Conservation (phyloP, 116 monocot genomes). For the Papilionanthe hybrid region DNA sequence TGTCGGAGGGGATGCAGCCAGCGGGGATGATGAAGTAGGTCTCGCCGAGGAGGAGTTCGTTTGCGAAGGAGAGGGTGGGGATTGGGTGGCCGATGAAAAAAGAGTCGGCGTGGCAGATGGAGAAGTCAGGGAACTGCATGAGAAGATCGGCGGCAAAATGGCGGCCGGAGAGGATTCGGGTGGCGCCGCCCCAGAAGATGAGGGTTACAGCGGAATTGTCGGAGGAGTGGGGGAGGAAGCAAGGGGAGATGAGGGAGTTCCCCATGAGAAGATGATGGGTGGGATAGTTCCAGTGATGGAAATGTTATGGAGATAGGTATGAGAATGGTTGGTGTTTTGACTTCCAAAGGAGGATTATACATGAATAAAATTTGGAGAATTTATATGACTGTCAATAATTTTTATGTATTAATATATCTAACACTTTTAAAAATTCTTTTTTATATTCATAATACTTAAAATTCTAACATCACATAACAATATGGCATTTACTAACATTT, state of each 20-base stretch:
- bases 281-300: neutral
- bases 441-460: no score
- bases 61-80: conserved; percentile 43
- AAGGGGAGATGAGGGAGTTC: neutral
- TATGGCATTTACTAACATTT: no score
- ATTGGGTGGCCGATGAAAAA: no score
- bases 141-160: conserved; percentile 48
- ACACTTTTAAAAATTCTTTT: no score
- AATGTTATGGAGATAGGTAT: no score
- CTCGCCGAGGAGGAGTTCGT: conserved; percentile 40
- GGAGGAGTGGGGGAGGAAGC: neutral
- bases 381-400: no score
- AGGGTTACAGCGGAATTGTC: conserved; percentile 14
- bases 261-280: conserved; percentile 13
- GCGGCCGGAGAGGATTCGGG: conserved; percentile 14
- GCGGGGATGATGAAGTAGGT: conserved; percentile 80
- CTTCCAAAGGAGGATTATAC: no score
- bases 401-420: no score
- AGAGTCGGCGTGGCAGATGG: conserved; percentile 67
- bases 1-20: conserved; percentile 40
- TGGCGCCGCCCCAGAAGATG: conserved; percentile 60
- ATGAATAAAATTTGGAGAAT: no score
- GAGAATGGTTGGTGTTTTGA: no score
- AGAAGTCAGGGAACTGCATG: conserved; percentile 44
- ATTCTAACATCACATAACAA: no score